These are phyloP conservation scores for Serendipita sp. DNA, from an alignment of 1,284 basidiomycete species.

Conservation along the genomic window DNA sequence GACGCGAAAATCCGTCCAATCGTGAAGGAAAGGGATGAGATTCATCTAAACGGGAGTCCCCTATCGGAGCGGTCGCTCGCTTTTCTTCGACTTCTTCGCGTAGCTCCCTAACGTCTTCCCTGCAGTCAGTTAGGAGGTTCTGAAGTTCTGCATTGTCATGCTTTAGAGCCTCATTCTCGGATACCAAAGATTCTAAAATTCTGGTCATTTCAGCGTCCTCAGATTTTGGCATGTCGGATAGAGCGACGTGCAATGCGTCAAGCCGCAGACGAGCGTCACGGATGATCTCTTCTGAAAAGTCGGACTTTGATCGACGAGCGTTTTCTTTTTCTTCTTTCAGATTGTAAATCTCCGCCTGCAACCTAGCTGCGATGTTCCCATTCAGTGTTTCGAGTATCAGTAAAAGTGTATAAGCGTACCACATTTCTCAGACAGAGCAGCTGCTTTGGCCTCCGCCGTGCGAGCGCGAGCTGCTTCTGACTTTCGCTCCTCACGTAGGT, in stretches of 20 bases:
- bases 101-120: conserved; percentile 58
- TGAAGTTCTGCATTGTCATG: conserved; percentile 70
- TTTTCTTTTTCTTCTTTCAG: conserved; percentile 52
- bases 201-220: conserved; percentile 47
- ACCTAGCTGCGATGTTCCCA: conserved; percentile 36
- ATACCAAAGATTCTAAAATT: conserved; percentile 67
- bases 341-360: conserved; percentile 55
- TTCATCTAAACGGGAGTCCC: conserved; percentile 10
- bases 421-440: conserved; percentile 46
- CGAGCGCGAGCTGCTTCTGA: conserved; percentile 56
- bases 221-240: conserved; percentile 21
- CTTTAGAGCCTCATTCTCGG: conserved; percentile 69
- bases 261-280: conserved; percentile 57
- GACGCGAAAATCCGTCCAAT: neutral
- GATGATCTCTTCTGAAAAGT: conserved; percentile 58
- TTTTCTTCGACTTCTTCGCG: conserved; percentile 65
- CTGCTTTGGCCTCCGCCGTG: conserved; percentile 52
- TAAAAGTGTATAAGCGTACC: conserved; percentile 18
- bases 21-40: neutral
- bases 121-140: conserved; percentile 51
- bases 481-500: conserved; percentile 71
- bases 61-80: conserved; percentile 31
- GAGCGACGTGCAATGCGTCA: conserved; percentile 37
- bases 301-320: conserved; percentile 44
- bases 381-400: neutral